These are phyloP conservation scores for Leishmania turanica DNA, from an alignment of 208 protist species.

Conservation along the genomic window DNA sequence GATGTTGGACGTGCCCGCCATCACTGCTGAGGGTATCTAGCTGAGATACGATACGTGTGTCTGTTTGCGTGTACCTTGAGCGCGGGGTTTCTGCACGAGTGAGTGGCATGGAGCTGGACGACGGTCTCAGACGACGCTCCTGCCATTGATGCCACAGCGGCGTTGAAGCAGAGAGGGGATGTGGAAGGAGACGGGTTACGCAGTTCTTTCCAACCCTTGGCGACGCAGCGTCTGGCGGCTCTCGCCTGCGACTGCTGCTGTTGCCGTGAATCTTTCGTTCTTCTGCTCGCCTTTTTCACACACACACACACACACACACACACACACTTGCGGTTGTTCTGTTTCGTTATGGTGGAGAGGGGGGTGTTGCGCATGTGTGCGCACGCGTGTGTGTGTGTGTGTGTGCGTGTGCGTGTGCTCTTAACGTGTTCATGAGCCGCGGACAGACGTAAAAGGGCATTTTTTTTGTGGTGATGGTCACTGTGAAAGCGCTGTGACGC, in stretches of 20 bases:
- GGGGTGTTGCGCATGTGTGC: neutral
- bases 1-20: conserved; percentile 85
- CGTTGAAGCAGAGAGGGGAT: neutral
- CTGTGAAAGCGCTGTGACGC: neutral
- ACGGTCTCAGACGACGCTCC: neutral
- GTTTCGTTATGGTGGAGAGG: neutral
- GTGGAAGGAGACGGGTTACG: neutral
- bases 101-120: neutral
- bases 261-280: neutral
- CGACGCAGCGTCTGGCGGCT: neutral
- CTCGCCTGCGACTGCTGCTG: neutral
- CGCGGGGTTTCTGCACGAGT: neutral
- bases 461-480: neutral
- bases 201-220: neutral
- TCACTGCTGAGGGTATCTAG: conserved; percentile 89
- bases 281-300: neutral
- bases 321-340: neutral
- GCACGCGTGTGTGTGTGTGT: neutral
- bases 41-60: neutral
- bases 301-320: neutral
- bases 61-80: neutral
- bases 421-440: neutral
- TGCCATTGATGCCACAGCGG: neutral
- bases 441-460: neutral
- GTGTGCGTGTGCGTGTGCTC: neutral